Percentiles rank a stretch among this genome's conserved stretches.
Conservation (phyloP, 2,329 filamentous ascomycete species). For the Ceratocystis eucalypticola region DNA sequence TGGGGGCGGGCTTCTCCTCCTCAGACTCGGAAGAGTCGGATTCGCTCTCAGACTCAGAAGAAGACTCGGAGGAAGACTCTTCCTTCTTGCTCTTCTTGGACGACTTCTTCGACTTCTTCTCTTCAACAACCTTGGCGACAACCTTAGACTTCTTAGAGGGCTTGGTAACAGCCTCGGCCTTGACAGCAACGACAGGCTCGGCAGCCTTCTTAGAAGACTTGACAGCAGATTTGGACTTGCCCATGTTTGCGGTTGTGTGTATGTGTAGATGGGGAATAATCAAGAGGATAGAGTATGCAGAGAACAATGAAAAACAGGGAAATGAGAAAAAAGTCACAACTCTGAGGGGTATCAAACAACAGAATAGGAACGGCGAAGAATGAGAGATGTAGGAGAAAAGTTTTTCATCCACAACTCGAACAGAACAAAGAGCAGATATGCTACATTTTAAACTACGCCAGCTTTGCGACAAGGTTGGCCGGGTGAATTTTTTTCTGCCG, state of each 20-base stretch:
- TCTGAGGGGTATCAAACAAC: conserved; percentile 19
- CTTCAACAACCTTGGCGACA: conserved; percentile 36
- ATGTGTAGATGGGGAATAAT: conserved; percentile 21
- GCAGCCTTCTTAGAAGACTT: conserved; percentile 39
- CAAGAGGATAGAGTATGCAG: conserved; percentile 13
- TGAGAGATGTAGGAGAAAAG: conserved; percentile 14
- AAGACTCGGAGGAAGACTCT: conserved; percentile 29
- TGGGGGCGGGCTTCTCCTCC: conserved; percentile 23
- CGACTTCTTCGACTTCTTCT: conserved; percentile 28
- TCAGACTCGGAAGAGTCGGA: conserved; percentile 29
- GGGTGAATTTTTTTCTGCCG: conserved; percentile 24
- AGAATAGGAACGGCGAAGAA: conserved; percentile 16
- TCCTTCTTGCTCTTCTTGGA: conserved; percentile 32
- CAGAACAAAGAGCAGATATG: conserved; percentile 13
- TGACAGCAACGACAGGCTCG: conserved; percentile 31
- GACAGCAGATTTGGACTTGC: conserved; percentile 48
- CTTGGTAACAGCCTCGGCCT: conserved; percentile 48
- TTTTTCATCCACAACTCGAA: conserved; percentile 1
- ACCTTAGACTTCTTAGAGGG: conserved; percentile 46
- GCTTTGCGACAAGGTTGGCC: conserved; percentile 12
- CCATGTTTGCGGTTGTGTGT: conserved; percentile 38
- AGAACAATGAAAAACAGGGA: conserved; percentile 16
- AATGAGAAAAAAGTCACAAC: conserved; percentile 9
- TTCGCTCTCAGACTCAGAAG: conserved; percentile 27
- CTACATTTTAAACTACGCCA: conserved; percentile 16